Evolutionary conservation across 1,284 basidiomycete genomes (phyloP).

Genomic region (Leccinum fuscescens): DNA sequence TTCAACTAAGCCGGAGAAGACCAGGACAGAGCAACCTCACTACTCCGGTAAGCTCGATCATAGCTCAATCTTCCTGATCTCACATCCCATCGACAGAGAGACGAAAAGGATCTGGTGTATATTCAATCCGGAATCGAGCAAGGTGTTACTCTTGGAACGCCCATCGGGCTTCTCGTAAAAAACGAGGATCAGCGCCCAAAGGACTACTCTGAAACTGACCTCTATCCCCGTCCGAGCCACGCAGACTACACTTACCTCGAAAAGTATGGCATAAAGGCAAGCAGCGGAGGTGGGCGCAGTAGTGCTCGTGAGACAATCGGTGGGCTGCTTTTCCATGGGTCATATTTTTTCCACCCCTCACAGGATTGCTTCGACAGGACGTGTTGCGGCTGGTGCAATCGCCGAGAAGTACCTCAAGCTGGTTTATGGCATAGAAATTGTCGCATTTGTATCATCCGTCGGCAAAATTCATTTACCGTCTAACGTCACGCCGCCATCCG

Average conservation of each 20-base stretch:
- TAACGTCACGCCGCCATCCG: conserved; percentile 40
- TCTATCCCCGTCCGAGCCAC: conserved; percentile 96
- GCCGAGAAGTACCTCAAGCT: conserved; percentile 94
- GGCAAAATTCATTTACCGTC: conserved; percentile 86
- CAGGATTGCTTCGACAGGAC: conserved; percentile 47
- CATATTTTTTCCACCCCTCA: conserved; percentile 6
- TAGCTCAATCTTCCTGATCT: conserved; percentile 5
- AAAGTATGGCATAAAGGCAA: conserved; percentile 97
- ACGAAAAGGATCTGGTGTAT: conserved; percentile 95
- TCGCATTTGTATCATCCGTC: conserved; percentile 95
- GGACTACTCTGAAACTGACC: conserved; percentile 97
- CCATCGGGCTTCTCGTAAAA: conserved; percentile 92
- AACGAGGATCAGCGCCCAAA: conserved; percentile 99
- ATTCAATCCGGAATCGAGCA: conserved; percentile 94
- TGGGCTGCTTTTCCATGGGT: conserved; percentile 26
- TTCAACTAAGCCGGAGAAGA: conserved; percentile 86
- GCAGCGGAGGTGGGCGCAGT: conserved; percentile 92
- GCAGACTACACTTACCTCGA: conserved; percentile 98
- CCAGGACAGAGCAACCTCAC: conserved; percentile 98
- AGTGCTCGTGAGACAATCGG: conserved; percentile 97
- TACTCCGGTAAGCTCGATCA: conserved; percentile 71
- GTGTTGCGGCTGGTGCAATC: conserved; percentile 97
- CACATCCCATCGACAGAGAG: conserved; percentile 57
- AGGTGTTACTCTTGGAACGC: conserved; percentile 95
- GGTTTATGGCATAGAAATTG: conserved; percentile 90